Evolutionary conservation across 1,284 basidiomycete species (phyloP).

Genomic region (Trametes polyzona): DNA sequence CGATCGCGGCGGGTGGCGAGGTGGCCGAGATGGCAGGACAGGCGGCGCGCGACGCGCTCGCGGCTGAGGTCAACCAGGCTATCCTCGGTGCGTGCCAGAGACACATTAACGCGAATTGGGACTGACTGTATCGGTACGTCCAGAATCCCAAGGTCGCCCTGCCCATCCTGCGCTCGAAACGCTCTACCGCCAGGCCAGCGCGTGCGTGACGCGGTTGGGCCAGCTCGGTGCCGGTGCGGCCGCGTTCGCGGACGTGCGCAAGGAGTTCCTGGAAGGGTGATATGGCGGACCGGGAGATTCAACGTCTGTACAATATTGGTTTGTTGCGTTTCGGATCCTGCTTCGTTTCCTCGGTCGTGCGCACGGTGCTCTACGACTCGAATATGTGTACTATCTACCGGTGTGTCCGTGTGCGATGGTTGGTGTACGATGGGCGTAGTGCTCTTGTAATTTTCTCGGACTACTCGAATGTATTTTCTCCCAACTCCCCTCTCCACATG

Average conservation of each 20-base stretch:
- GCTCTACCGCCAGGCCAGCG: constrained; percentile 72
- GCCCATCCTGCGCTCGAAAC: constrained; percentile 73
- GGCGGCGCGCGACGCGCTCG: constrained; percentile 64
- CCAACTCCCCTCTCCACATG: not conserved
- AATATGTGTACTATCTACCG: constrained; percentile 10
- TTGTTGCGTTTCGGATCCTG: not conserved
- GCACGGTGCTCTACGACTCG: constrained; percentile 1
- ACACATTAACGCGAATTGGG: not conserved
- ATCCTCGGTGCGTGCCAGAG: constrained; percentile 66
- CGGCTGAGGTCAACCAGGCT: constrained; percentile 78
- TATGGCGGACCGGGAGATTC: not conserved
- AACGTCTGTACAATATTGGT: constrained; percentile 13
- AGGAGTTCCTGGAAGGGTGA: constrained; percentile 59
- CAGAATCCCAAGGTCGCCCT: constrained; percentile 79
- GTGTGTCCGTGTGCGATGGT: too few species aligned
- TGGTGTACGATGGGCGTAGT: constrained; percentile 15
- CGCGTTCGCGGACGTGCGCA: constrained; percentile 77
- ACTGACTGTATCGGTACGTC: constrained; percentile 11
- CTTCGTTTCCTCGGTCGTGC: not conserved
- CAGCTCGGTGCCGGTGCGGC: constrained; percentile 71
- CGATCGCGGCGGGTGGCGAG: constrained; percentile 62
- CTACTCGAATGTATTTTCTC: constrained; percentile 2
- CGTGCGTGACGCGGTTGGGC: constrained; percentile 69
- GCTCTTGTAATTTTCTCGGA: not conserved
- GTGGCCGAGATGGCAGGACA: constrained; percentile 69